Base-by-base conservation (phyloP, 305 asterid genomes). In the Fraxinus baroniana region DNA sequence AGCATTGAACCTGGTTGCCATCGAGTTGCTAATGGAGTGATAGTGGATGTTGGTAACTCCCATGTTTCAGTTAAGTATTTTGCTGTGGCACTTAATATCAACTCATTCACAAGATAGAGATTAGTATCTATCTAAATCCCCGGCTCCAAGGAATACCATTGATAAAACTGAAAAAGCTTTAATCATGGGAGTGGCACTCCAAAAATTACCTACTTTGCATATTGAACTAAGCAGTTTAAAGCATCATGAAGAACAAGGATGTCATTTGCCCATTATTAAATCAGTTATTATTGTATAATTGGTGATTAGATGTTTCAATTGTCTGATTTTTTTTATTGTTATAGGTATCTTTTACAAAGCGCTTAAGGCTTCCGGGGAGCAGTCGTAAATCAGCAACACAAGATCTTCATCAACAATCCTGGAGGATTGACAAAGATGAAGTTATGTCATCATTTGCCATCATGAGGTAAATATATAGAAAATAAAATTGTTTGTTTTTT, bases 401-500 rank as follows among this genome's bases (percentile, higher is more conserved):
- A 83, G 91, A 90, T 89, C 92, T 94, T 66, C 81, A 39, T 78
- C 89, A 86, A 79, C 95, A 88, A 85, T 85, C 87, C 77, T 96
- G 98, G 99, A 90, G 97, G 87, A 90, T 96, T 79, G 97, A 96
- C 87, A 96, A 94, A 85, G 98, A 96, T 89, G 99, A 96, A 89
- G n/a, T 78, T 37, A 90, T 89, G 89, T 26, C 97, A 85, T 93
- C 93, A 70, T 93, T 91, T 89, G 93, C 98, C 77, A 89, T 94
- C 81, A 94, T 96, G 99, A 93, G 99, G 99, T 96, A 80, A 80
- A 85, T 83, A 70, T 68, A 72, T 17, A 72, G 77, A 35, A 33
- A 15, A 13, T n/a, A 72, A 83, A 52, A 74, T 62, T 13, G 8
- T 44, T 55, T 10, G 10, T 64, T 81, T 81, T 73, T 81, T 26